Percentiles rank a stretch among this genome's conserved stretches.
phyloP scores from a whole-genome alignment of 768 basidiomycete genomes.

The Termitomyces sp. region DNA sequence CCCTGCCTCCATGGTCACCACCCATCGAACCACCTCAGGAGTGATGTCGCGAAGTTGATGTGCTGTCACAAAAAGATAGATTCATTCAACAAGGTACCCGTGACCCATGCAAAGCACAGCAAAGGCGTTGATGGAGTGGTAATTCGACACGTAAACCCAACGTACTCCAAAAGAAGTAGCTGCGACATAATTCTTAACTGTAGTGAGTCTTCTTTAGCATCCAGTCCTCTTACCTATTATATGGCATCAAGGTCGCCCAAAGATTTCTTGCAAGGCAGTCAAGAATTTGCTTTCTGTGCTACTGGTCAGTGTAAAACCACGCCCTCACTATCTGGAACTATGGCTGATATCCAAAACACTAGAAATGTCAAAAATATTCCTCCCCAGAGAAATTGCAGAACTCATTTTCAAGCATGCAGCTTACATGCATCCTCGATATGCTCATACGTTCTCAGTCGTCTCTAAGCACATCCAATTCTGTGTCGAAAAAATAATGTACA shows the following conservation, averaged over 20 bases:
- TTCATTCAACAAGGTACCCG: too few species aligned
- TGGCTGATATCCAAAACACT: background rate
- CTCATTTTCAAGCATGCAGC: background rate
- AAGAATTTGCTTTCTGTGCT: background rate
- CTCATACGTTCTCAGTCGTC: background rate
- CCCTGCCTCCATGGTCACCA: too few species aligned
- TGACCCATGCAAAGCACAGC: too few species aligned
- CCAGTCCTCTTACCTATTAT: too few species aligned
- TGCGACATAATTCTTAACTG: too few species aligned
- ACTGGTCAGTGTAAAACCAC: background rate
- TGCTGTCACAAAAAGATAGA: too few species aligned
- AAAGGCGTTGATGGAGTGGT: too few species aligned
- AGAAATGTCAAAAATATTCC: background rate
- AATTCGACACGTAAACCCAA: too few species aligned
- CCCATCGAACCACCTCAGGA: too few species aligned
- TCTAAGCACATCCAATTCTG: background rate
- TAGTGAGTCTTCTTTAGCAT: too few species aligned
- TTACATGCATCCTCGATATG: background rate
- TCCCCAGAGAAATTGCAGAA: background rate
- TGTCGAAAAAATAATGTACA: background rate
- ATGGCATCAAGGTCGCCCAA: background rate
- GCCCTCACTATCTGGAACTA: background rate
- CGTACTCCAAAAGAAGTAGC: too few species aligned
- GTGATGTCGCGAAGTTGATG: too few species aligned
- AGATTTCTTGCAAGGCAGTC: background rate